Evolutionary conservation across 2,329 filamentous ascomycete genomes (phyloP).

Genomic region (Penicillium crustosum): DNA sequence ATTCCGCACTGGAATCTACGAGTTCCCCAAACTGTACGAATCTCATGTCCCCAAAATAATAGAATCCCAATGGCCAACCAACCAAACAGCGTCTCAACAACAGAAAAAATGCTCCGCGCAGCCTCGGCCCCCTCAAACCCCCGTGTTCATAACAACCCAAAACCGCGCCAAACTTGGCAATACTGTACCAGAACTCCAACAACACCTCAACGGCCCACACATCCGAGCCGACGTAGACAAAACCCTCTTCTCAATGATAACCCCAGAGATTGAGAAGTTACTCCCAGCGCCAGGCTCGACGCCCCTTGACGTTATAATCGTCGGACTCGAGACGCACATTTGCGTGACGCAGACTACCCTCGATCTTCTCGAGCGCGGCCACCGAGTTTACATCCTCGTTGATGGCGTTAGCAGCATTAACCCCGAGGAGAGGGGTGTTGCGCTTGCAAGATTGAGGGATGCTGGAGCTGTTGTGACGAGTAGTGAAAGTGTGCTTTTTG

Average conservation of each 20-base stretch:
- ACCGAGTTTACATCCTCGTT: conserved; percentile 81
- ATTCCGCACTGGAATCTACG: conserved; percentile 76
- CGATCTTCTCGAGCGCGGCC: conserved; percentile 72
- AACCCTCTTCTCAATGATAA: conserved; percentile 84
- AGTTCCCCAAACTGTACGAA: conserved; percentile 76
- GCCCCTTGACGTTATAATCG: conserved; percentile 66
- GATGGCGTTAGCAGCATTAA: conserved; percentile 91
- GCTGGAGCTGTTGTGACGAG: conserved; percentile 79
- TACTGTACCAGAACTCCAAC: conserved; percentile 71
- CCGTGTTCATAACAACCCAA: conserved; percentile 84
- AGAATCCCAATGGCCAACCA: not conserved
- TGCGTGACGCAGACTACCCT: conserved; percentile 91
- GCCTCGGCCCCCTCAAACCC: conserved; percentile 57
- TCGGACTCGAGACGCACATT: conserved; percentile 92
- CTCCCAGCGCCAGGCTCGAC: conserved; percentile 35
- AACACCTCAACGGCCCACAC: conserved; percentile 47
- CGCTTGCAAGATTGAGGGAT: conserved; percentile 70
- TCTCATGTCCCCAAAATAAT: not conserved
- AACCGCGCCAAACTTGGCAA: conserved; percentile 74
- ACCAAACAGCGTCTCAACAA: conserved; percentile 58
- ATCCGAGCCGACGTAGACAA: conserved; percentile 70
- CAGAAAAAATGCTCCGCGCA: conserved; percentile 67
- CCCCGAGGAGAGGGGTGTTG: conserved; percentile 73
- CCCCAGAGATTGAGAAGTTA: conserved; percentile 60
- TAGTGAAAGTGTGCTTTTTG: conserved; percentile 87